Percentiles rank a stretch among this genome's conserved stretches.
Evolutionary conservation across 345 rosid species (phyloP).

Genomic region (Aegle marmelos): DNA sequence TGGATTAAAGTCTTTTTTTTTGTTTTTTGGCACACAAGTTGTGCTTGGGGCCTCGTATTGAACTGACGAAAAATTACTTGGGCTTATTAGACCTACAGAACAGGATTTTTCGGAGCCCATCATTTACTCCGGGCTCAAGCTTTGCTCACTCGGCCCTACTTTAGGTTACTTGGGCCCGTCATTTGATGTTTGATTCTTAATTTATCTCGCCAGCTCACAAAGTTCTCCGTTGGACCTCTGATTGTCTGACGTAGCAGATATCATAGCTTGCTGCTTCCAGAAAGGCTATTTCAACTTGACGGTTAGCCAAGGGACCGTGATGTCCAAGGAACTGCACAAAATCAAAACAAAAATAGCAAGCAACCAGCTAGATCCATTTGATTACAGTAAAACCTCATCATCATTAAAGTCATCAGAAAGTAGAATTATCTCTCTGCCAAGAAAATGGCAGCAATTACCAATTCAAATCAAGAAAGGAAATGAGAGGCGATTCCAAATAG

Average conservation of each 20-base stretch:
- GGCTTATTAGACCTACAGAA: too few species aligned
- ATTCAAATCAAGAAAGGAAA: not conserved
- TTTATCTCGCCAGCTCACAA: too few species aligned
- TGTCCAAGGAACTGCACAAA: slow-evolving; percentile 8
- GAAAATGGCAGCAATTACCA: not conserved
- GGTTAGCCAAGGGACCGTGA: slow-evolving; percentile 11
- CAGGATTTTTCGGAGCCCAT: too few species aligned
- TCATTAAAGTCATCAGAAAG: not conserved
- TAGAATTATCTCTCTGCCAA: not conserved
- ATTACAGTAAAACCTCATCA: not conserved
- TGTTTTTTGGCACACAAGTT: too few species aligned
- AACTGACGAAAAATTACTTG: too few species aligned
- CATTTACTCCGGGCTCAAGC: too few species aligned
- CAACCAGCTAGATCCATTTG: not conserved
- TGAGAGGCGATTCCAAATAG: not conserved
- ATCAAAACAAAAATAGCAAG: not conserved
- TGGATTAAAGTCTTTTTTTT: too few species aligned
- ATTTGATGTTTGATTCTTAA: too few species aligned
- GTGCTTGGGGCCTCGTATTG: too few species aligned
- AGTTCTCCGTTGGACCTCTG: not conserved
- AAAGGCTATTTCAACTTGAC: slow-evolving; percentile 16
- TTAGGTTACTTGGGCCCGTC: too few species aligned
- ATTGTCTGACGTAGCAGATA: not conserved
- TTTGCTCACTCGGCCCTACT: too few species aligned
- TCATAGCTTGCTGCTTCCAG: not conserved